phyloP scores from a whole-genome alignment of 2,329 filamentous ascomycete species.

The Fusarium acutatum region DNA sequence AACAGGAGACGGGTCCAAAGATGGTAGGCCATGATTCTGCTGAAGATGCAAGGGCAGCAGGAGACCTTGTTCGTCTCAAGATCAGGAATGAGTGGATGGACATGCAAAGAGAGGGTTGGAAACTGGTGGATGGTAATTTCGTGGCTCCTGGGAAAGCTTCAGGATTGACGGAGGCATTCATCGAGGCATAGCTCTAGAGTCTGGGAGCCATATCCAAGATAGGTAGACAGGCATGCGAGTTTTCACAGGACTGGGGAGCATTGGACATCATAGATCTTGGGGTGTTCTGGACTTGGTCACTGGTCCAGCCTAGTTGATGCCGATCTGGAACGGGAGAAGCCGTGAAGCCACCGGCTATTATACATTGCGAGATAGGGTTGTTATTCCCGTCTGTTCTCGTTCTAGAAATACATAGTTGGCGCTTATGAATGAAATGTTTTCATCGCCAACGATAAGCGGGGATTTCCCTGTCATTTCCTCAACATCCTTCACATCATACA shows the following conservation, averaged over 20 bases:
- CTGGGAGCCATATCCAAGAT: background rate
- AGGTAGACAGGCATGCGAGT: background rate
- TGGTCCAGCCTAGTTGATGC: background rate
- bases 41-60: conserved; percentile 89
- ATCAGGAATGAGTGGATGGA: conserved; percentile 75
- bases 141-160: conserved; percentile 47
- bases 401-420: conserved; percentile 50
- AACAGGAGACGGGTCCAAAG: conserved; percentile 66
- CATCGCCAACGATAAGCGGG: conserved; percentile 47
- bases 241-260: background rate
- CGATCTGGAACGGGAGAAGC: background rate
- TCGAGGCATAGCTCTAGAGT: conserved; percentile 43
- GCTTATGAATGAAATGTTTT: conserved; percentile 33
- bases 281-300: background rate
- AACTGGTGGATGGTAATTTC: conserved; percentile 59
- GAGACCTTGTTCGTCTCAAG: conserved; percentile 80
- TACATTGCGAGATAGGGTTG: conserved; percentile 38
- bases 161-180: conserved; percentile 49
- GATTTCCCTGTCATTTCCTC: conserved; percentile 43
- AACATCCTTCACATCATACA: conserved; percentile 26
- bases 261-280: background rate
- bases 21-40: conserved; percentile 84
- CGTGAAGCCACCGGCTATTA: conserved; percentile 16
- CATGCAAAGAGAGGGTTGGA: conserved; percentile 75
- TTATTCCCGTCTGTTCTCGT: conserved; percentile 37